phyloP scores from a whole-genome alignment of 2,329 filamentous ascomycete genomes.

The Dendrostoma leiphaemia region DNA sequence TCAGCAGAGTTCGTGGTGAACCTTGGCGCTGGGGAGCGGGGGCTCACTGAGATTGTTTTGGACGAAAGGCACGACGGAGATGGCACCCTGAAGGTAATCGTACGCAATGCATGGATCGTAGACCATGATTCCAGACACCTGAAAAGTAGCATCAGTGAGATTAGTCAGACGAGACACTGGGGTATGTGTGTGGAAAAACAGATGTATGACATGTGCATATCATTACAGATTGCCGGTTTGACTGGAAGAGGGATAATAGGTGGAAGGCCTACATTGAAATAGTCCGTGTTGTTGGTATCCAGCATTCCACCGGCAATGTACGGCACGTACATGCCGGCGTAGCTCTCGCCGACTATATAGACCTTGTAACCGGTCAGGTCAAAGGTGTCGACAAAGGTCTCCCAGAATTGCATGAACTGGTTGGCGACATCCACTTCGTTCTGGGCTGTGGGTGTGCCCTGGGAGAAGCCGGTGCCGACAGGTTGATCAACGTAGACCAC shows the following conservation, averaged over 20 bases:
- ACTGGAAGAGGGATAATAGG: too few relatives aligned
- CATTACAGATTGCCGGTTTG: too few relatives aligned
- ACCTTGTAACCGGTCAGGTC: slow-evolving; percentile 65
- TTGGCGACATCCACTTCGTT: slow-evolving; percentile 65
- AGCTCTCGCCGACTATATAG: slow-evolving; percentile 72
- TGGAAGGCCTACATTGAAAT: slow-evolving; percentile 56
- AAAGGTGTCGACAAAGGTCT: slow-evolving; percentile 73
- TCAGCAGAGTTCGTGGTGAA: not conserved
- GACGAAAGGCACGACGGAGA: slow-evolving; percentile 57
- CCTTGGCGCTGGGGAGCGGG: not conserved
- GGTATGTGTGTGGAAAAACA: too few relatives aligned
- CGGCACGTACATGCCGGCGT: slow-evolving; percentile 66
- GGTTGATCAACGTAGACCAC: slow-evolving; percentile 74
- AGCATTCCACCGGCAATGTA: slow-evolving; percentile 71
- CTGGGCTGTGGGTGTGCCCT: slow-evolving; percentile 61
- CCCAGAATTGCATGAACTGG: slow-evolving; percentile 76
- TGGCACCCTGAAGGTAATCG: slow-evolving; percentile 39
- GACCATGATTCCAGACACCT: slow-evolving; percentile 67
- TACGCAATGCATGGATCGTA: slow-evolving; percentile 68
- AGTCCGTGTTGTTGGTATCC: slow-evolving; percentile 57
- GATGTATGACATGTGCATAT: too few relatives aligned
- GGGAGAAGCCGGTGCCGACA: slow-evolving; percentile 65
- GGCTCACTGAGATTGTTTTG: slow-evolving; percentile 44
- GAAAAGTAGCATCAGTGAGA: slow-evolving; percentile 29
- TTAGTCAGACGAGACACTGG: not conserved